These are phyloP conservation scores for Boechera stricta DNA, from an alignment of 345 rosid species.

Conservation along the genomic window DNA sequence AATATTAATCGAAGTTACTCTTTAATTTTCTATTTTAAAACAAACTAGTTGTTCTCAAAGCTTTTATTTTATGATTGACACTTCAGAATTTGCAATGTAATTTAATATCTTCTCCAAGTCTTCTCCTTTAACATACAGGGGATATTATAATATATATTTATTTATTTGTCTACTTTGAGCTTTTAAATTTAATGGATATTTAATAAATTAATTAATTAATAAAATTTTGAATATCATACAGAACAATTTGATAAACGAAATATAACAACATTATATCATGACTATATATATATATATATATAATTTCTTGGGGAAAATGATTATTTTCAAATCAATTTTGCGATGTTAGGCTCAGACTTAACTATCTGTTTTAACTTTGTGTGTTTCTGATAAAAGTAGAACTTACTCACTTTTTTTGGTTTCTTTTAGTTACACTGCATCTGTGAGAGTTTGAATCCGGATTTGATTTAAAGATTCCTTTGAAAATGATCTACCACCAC, in stretches of 20 bases:
- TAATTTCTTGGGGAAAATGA: neutral
- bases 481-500: conserved; percentile 21
- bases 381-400: neutral
- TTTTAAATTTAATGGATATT: neutral
- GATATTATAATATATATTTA: too few relatives aligned
- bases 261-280: neutral
- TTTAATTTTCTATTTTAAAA: too few relatives aligned
- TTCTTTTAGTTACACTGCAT: conserved; percentile 5
- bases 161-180: neutral
- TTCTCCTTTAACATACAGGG: too few relatives aligned
- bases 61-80: too few relatives aligned
- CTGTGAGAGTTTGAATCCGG: neutral
- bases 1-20: too few relatives aligned
- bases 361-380: neutral
- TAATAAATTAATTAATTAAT: neutral
- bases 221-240: neutral
- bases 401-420: neutral
- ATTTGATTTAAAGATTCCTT: conserved; percentile 9
- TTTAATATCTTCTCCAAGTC: too few relatives aligned
- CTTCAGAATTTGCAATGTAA: too few relatives aligned
- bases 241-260: neutral
- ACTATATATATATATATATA: too few relatives aligned
- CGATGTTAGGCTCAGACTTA: too few relatives aligned
- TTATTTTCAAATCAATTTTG: neutral
- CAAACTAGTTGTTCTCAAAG: too few relatives aligned